Evolutionary conservation across 2,329 filamentous ascomycete genomes (phyloP).

Genomic region (Esteya vermicola): DNA sequence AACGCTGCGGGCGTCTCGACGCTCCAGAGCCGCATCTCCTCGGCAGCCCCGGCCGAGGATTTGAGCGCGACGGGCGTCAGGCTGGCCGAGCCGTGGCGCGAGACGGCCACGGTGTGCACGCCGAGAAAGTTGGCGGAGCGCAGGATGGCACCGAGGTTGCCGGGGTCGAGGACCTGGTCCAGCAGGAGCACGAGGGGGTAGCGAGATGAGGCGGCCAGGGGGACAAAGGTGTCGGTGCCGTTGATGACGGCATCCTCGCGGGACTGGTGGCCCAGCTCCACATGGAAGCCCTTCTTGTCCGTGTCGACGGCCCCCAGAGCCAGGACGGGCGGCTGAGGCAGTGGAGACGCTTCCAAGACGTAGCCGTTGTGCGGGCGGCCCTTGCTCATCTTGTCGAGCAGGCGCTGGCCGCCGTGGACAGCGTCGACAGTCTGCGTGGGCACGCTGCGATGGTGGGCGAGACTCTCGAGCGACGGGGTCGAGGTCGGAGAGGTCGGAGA

Average conservation of each 20-base stretch:
- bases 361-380: slow-evolving; percentile 82
- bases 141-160: slow-evolving; percentile 81
- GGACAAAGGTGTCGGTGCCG: slow-evolving; percentile 42
- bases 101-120: slow-evolving; percentile 67
- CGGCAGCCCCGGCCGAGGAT: slow-evolving; percentile 75
- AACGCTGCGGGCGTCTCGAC: slow-evolving; percentile 56
- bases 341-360: slow-evolving; percentile 71
- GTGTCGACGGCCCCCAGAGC: slow-evolving; percentile 28
- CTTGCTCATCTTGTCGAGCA: slow-evolving; percentile 72
- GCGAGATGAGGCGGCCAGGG: slow-evolving; percentile 24
- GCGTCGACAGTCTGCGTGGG: slow-evolving; percentile 43
- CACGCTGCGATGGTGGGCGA: slow-evolving; percentile 36
- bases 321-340: slow-evolving; percentile 57
- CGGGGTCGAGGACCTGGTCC: slow-evolving; percentile 69
- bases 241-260: slow-evolving; percentile 63
- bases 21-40: slow-evolving; percentile 61
- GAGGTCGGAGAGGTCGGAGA: no score
- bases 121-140: slow-evolving; percentile 86
- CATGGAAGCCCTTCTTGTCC: slow-evolving; percentile 31
- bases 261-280: slow-evolving; percentile 53
- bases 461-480: slow-evolving; percentile 22
- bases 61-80: slow-evolving; percentile 71
- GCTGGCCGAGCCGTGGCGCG: slow-evolving; percentile 56
- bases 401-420: slow-evolving; percentile 44
- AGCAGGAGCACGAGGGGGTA: slow-evolving; percentile 61